Percentiles rank a stretch among this genome's conserved stretches.
These are phyloP conservation scores for Hypoxylon sp. DNA, from an alignment of 2,329 filamentous ascomycete species.

Conservation along the genomic window DNA sequence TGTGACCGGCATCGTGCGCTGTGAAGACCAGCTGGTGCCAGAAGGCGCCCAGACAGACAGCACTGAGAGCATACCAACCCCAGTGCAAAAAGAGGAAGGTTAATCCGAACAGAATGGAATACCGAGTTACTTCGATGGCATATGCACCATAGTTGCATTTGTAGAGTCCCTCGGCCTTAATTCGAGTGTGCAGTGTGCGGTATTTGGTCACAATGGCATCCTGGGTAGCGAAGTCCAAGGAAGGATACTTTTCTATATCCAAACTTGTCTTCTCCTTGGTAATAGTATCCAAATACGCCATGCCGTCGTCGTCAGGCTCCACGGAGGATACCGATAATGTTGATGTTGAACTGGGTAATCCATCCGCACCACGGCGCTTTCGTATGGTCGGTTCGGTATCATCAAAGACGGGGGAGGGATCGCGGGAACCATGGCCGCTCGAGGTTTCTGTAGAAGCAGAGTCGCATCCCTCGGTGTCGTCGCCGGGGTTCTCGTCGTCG, in stretches of 20 bases:
- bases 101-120: conserved; percentile 70
- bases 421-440: conserved; percentile 62
- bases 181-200: conserved; percentile 74
- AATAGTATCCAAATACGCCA: conserved; percentile 74
- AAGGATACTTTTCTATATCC: conserved; percentile 82
- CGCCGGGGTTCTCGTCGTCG: conserved; percentile 41
- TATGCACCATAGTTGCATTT: conserved; percentile 86
- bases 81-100: conserved; percentile 68
- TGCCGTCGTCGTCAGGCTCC: conserved; percentile 58
- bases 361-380: conserved; percentile 42
- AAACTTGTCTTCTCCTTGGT: conserved; percentile 79
- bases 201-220: conserved; percentile 81
- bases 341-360: conserved; percentile 55
- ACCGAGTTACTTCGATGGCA: conserved; percentile 76
- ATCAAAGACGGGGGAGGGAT: conserved; percentile 62
- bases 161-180: conserved; percentile 80
- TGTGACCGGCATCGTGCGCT: conserved; percentile 94
- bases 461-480: conserved; percentile 48
- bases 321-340: conserved; percentile 67
- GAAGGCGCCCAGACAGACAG: conserved; percentile 78
- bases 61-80: conserved; percentile 75
- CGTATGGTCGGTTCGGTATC: conserved; percentile 44
- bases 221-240: conserved; percentile 77
- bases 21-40: conserved; percentile 97
- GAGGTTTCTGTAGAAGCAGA: conserved; percentile 48